Percentiles rank a stretch among this genome's conserved stretches.
Conservation (phyloP, 2,329 filamentous ascomycete genomes). For the Pseudogymnoascus sp. region DNA sequence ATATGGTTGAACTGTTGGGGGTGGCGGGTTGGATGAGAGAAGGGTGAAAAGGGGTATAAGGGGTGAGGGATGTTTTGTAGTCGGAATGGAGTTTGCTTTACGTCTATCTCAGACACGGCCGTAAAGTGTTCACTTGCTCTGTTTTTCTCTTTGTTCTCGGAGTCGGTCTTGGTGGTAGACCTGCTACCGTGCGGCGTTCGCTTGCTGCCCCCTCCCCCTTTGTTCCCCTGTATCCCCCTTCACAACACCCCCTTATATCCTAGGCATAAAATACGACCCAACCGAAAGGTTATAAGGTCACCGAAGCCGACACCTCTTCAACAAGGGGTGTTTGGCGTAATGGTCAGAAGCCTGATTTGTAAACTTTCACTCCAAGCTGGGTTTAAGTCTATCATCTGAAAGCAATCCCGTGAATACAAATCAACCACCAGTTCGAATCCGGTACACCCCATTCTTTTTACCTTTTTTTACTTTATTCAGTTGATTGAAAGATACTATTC, state of each 20-base stretch:
- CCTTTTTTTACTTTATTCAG: background rate
- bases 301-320: background rate
- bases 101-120: background rate
- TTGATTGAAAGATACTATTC: background rate
- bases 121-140: background rate
- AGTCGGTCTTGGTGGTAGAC: no score
- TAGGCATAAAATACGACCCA: background rate
- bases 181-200: background rate
- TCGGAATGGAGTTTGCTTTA: background rate
- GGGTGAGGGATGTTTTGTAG: background rate
- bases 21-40: background rate
- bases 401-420: background rate
- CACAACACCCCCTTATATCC: background rate
- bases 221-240: background rate
- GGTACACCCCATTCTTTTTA: background rate
- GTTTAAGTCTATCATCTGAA: background rate
- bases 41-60: background rate
- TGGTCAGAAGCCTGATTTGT: background rate
- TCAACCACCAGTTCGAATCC: background rate
- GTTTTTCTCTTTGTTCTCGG: background rate
- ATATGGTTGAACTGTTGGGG: slow-evolving; percentile 14
- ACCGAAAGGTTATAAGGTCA: background rate
- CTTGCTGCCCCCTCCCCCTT: background rate
- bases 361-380: background rate
- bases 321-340: background rate